Evolutionary conservation across 441 rosid genomes (phyloP), one percentile per base, ranked within the genome.

Genomic region (Erysimum pusillum): DNA sequence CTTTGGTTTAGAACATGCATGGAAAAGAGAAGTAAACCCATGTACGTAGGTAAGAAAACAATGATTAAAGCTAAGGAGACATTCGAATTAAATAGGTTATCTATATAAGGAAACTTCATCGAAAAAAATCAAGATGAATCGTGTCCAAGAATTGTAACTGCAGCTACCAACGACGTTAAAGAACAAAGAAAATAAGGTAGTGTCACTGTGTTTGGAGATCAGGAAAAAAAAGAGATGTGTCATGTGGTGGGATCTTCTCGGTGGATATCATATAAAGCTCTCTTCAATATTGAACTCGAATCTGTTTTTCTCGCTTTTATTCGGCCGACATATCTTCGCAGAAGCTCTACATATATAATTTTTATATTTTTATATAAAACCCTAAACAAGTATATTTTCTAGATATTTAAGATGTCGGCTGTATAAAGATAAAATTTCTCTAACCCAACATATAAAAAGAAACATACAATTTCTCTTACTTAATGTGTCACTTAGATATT

Each of bases 261-360:
- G 80, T 71, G 80, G 76, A 71, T 71, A 64, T 76, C 63, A 45
- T 57, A 44, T 70, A 77, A 71, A 63, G 76, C 54, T 70, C 12
- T 69, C 36, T 63, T 71, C 71, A 69, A 25, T 14, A 14, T 57
- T 54, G 7, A 76, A 70, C 80, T 15, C 67, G 58, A 28, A 71
- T 64, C 53, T 38, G 0, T 18, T 38, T 56, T 38, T 48, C 48
- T 77, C 63, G 46, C 62, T 64, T 63, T 54, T 31, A 18, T 63
- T 25, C 38, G 46, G 76, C 80, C 80, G 80, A 77, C 80, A 71
- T 77, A 64, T 70, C 67, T 77, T 77, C 52, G 49, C 64, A 69
- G 7, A 39, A 41, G 48, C 68, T 68, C 17, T 52, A 63, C 63
- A 17, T 15, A 49, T n/a, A n/a, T n/a, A 13, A 20, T 9, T 13